A percentile compares a stretch with the other conserved stretches of the same genome.
phyloP scores from a whole-genome alignment of 2,329 filamentous ascomycete genomes.

The Penicillium rolfsii region DNA sequence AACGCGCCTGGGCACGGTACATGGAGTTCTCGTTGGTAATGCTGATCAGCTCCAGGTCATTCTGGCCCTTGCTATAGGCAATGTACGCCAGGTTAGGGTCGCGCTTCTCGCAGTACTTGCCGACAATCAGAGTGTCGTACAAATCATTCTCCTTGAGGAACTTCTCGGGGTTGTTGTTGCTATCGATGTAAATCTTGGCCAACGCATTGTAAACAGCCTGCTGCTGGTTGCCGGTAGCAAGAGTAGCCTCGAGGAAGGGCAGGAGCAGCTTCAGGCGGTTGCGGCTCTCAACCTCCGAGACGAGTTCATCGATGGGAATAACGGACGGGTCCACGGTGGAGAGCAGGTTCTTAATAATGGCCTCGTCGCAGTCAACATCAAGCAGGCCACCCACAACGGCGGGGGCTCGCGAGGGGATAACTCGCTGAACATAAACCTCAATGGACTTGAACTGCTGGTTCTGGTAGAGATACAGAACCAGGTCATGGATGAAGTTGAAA shows the following conservation, averaged over 20 bases:
- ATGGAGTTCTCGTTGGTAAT: constrained; percentile 99
- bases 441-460: constrained; percentile 99
- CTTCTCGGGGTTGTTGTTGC: constrained; percentile 95
- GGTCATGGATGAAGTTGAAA: constrained; percentile 98
- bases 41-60: constrained; percentile 93
- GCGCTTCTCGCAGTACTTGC: constrained; percentile 98
- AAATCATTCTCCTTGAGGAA: constrained; percentile 97
- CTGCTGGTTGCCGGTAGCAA: constrained; percentile 89
- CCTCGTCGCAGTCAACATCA: constrained; percentile 96
- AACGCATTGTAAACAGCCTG: constrained; percentile 96
- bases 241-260: constrained; percentile 91
- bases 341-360: constrained; percentile 90
- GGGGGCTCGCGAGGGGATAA: constrained; percentile 89
- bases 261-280: constrained; percentile 94
- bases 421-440: constrained; percentile 94
- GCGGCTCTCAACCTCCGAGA: constrained; percentile 89
- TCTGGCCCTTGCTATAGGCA: constrained; percentile 93
- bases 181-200: constrained; percentile 99
- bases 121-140: constrained; percentile 88
- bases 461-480: constrained; percentile 96
- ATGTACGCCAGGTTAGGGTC: constrained; percentile 96
- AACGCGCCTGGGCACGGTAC: constrained; percentile 97
- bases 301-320: constrained; percentile 92
- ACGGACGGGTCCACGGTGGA: constrained; percentile 79
- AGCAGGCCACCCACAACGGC: constrained; percentile 90